Percentiles rank a stretch among this genome's conserved stretches.
These are phyloP conservation scores for Pelargonium myrrhifolium DNA, from an alignment of 441 rosid genomes.

Conservation along the genomic window DNA sequence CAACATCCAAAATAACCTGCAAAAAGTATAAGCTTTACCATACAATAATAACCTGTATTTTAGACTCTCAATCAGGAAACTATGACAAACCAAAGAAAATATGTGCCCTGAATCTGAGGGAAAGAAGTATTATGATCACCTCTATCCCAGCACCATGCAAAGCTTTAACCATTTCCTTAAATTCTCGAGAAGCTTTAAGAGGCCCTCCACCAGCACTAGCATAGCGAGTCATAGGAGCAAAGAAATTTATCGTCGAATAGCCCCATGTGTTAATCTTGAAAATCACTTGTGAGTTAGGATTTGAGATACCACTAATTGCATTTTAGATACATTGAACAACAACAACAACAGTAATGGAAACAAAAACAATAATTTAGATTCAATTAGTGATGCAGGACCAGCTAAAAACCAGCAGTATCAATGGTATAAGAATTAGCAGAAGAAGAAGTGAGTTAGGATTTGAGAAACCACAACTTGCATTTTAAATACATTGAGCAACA, in stretches of 20 bases:
- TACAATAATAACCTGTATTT: constrained; percentile 7
- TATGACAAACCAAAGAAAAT: constrained; percentile 2
- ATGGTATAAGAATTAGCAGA: too few species aligned
- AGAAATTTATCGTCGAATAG: constrained; percentile 92
- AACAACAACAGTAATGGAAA: neutral
- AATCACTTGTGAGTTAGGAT: neutral
- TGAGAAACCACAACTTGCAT: too few species aligned
- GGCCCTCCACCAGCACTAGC: constrained; percentile 88
- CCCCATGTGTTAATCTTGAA: constrained; percentile 94
- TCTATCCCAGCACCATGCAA: constrained; percentile 89
- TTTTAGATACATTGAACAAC: neutral
- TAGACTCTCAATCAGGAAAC: constrained; percentile 14
- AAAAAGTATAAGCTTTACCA: constrained; percentile 16
- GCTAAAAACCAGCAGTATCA: too few species aligned
- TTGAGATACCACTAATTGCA: neutral
- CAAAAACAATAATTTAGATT: too few species aligned
- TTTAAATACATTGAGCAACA: too few species aligned
- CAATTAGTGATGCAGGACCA: too few species aligned
- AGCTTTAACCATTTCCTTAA: constrained; percentile 93
- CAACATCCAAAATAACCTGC: constrained; percentile 95
- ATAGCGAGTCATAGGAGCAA: constrained; percentile 94
- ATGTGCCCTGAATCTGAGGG: constrained; percentile 8
- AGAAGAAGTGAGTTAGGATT: too few species aligned
- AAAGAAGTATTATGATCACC: constrained; percentile 37
- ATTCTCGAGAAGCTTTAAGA: constrained; percentile 65